Evolutionary conservation across 352 stramenopile species (phyloP).

Genomic region (Phytophthora cajani): DNA sequence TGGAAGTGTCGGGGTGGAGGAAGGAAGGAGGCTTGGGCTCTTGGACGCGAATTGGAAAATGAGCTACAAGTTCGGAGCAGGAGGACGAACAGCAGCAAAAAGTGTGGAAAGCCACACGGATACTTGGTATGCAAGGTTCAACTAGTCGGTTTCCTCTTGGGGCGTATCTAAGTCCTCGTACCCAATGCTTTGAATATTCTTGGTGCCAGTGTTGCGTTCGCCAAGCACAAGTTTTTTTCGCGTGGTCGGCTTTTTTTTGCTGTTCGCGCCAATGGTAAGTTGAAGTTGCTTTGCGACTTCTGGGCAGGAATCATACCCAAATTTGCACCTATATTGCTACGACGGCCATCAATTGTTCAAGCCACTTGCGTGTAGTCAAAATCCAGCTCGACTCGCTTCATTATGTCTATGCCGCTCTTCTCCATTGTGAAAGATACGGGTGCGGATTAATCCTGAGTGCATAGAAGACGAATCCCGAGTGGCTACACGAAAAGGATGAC

Average conservation of each 20-base stretch:
- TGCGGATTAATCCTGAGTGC: too few species aligned
- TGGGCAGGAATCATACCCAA: neutral
- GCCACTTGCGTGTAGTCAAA: too few species aligned
- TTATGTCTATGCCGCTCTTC: too few species aligned
- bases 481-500: too few species aligned
- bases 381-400: too few species aligned
- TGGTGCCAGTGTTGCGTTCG: neutral
- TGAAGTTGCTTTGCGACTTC: neutral
- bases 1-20: neutral
- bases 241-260: neutral
- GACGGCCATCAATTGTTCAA: too few species aligned
- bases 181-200: neutral
- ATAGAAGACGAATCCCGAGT: too few species aligned
- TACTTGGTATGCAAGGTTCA: conserved; percentile 3
- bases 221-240: neutral
- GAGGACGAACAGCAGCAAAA: neutral
- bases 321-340: too few species aligned
- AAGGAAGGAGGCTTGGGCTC: neutral
- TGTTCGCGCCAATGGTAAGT: neutral
- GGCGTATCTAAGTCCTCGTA: neutral
- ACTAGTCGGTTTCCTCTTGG: conserved; percentile 2
- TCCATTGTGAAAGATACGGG: too few species aligned
- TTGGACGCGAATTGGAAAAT: conserved; percentile 10
- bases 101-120: conserved; percentile 5
- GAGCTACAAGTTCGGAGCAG: neutral